Evolutionary conservation across 1,284 basidiomycete species (phyloP), one percentile per base, ranked within the genome.

Genomic region (Chondrostereum purpureum): DNA sequence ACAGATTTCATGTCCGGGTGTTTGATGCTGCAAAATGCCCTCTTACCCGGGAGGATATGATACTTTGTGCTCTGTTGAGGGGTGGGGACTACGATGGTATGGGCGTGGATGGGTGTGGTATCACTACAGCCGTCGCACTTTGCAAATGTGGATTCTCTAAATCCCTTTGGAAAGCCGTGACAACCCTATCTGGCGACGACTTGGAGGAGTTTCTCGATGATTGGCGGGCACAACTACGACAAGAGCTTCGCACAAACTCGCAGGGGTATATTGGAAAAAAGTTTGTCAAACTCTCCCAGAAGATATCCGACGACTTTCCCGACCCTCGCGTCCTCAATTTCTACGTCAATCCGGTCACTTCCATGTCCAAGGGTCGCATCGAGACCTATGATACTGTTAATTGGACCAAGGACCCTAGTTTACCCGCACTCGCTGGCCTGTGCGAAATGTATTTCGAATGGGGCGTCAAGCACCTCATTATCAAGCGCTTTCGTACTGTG

Each of bases 381-480:
- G 50, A 56, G 54, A 54, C 8, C 53, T 46, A 33, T 22, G 33
- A 42, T 16, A 57, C 51, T 39, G 55, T 75, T 10, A 68, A 65
- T 6, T 82, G 80, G 78, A 64, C 63, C 35, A 74, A 75, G 49
- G 84, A 89, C 49, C 83, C 84, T 0, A 77, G 87, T 56, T 64
- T 92, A 0, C 79, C 78, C 17, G 78, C 76, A 45, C 73, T 92
- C 14, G 88, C 90, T 0, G 73, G 67, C 3, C 69, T 83, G 1
- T 93, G 90, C 65, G 91, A 94, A 61, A 70, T 80, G 41, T 88
- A 83, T 58, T 94, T 94, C 53, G 91, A 93, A 58, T 94, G 91
- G 91, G 91, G 90, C 0, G 81, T 88, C 37, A 79, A 73, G 51
- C 84, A 89, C 42, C 68, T 77, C 4, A 86, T 91, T 49, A 72